Evolutionary conservation across 2,329 filamentous ascomycete species (phyloP).

Genomic region (Samsoniella hepiali): DNA sequence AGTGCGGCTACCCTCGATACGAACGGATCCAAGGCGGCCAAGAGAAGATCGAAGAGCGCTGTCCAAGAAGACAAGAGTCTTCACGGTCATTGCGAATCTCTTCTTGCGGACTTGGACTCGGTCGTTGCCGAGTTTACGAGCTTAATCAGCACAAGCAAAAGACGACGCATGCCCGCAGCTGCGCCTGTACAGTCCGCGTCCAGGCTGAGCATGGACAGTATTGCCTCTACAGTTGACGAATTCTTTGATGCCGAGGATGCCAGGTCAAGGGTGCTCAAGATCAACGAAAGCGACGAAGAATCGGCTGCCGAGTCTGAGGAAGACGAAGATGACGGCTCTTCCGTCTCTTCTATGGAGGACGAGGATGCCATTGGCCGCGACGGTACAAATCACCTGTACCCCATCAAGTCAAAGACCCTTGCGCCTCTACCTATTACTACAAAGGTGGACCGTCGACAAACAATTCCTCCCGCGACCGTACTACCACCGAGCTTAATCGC

Average conservation of each 20-base stretch:
- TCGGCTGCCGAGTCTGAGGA: conserved; percentile 50
- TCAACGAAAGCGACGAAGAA: conserved; percentile 68
- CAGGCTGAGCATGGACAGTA: conserved; percentile 73
- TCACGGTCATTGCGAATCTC: conserved; percentile 76
- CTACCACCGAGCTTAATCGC: conserved; percentile 87
- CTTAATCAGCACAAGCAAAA: conserved; percentile 75
- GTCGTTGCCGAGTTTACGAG: conserved; percentile 79
- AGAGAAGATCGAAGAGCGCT: conserved; percentile 36
- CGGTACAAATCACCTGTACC: conserved; percentile 64
- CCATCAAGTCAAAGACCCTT: conserved; percentile 71
- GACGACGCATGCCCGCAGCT: conserved; percentile 60
- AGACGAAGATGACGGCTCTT: conserved; percentile 56
- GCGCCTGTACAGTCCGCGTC: conserved; percentile 43
- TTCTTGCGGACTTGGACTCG: conserved; percentile 80
- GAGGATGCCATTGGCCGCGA: conserved; percentile 58
- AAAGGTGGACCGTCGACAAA: conserved; percentile 62
- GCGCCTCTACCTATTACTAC: conserved; percentile 71
- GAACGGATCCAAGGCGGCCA: conserved; percentile 32
- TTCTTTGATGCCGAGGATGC: conserved; percentile 86
- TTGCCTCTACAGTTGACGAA: conserved; percentile 68
- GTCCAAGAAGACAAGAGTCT: conserved; percentile 60
- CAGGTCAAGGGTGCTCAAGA: conserved; percentile 68
- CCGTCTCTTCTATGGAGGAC: conserved; percentile 57
- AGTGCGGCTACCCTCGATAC: conserved; percentile 31
- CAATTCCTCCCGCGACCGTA: conserved; percentile 70